Percentiles rank a stretch among this genome's conserved stretches.
Conservation (phyloP, 2,329 filamentous ascomycete species). For the Aspergillus uvarum region DNA sequence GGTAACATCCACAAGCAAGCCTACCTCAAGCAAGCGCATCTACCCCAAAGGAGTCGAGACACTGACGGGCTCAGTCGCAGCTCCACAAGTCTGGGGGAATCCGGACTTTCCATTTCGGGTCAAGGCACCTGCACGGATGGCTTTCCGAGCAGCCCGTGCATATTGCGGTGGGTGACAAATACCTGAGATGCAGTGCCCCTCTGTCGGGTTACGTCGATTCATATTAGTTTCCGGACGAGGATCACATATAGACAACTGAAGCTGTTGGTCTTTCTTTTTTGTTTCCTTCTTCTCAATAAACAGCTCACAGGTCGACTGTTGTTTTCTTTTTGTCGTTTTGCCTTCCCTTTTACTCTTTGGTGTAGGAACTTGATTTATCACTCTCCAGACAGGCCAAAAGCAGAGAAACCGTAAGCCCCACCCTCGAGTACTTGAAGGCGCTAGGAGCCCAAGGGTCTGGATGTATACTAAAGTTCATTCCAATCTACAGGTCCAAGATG, state of each 20-base stretch:
- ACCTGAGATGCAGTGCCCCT: conserved; percentile 28
- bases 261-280: not conserved
- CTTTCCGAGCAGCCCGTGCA: conserved; percentile 5
- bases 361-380: not conserved
- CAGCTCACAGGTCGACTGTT: not conserved
- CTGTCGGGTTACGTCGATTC: conserved; percentile 25
- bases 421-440: not conserved
- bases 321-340: not conserved
- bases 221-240: conserved; percentile 9
- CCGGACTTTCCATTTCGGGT: conserved; percentile 8
- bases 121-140: conserved; percentile 12
- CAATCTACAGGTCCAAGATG: conserved; percentile 40
- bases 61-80: not conserved
- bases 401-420: conserved; percentile 5
- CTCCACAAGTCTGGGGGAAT: conserved; percentile 21
- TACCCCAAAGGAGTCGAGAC: not conserved
- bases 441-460: conserved; percentile 4
- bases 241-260: conserved; percentile 1
- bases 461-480: conserved; percentile 22
- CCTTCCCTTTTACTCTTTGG: not conserved
- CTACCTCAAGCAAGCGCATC: not conserved
- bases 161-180: conserved; percentile 22
- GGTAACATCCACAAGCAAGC: not conserved
- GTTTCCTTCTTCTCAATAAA: not conserved
- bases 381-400: not conserved